Conservation (phyloP, 371 early-diverging fungal genomes). For the Syncephalastrum racemosum region DNA sequence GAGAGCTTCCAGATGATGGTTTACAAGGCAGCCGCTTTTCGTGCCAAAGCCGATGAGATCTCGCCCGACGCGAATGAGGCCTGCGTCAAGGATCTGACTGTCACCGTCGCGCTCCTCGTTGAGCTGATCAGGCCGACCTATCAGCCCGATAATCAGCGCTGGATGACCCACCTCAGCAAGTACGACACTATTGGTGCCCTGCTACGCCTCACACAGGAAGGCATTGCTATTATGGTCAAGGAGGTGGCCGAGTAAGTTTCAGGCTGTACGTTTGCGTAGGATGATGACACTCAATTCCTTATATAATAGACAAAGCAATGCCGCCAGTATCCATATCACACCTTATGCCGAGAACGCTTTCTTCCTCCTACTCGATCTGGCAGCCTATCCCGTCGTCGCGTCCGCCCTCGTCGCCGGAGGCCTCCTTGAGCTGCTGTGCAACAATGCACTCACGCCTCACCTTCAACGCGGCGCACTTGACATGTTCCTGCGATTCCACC, state of each 20-base stretch:
- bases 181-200: slow-evolving; percentile 27
- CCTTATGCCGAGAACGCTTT: slow-evolving; percentile 44
- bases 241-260: slow-evolving; percentile 39
- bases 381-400: slow-evolving; percentile 35
- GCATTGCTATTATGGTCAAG: slow-evolving; percentile 28
- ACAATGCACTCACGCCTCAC: slow-evolving; percentile 31
- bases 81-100: slow-evolving; percentile 38
- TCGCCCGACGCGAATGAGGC: slow-evolving; percentile 20
- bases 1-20: slow-evolving; percentile 36
- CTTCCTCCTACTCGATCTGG: slow-evolving; percentile 33
- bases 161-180: slow-evolving; percentile 25
- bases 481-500: slow-evolving; percentile 35
- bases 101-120: slow-evolving; percentile 30
- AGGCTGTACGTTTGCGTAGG: neutral
- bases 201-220: slow-evolving; percentile 26
- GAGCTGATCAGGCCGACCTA: slow-evolving; percentile 34
- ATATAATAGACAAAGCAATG: slow-evolving; percentile 22
- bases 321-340: slow-evolving; percentile 25
- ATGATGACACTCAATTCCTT: slow-evolving; percentile 1
- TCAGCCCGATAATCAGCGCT: slow-evolving; percentile 14
- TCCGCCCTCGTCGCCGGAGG: slow-evolving; percentile 23
- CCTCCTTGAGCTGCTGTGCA: slow-evolving; percentile 27
- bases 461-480: slow-evolving; percentile 33
- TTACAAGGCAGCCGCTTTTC: slow-evolving; percentile 24
- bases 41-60: slow-evolving; percentile 19